These are phyloP conservation scores for Saturnispora kantuleensis DNA, from an alignment of 805 yeast genomes.

Conservation along the genomic window DNA sequence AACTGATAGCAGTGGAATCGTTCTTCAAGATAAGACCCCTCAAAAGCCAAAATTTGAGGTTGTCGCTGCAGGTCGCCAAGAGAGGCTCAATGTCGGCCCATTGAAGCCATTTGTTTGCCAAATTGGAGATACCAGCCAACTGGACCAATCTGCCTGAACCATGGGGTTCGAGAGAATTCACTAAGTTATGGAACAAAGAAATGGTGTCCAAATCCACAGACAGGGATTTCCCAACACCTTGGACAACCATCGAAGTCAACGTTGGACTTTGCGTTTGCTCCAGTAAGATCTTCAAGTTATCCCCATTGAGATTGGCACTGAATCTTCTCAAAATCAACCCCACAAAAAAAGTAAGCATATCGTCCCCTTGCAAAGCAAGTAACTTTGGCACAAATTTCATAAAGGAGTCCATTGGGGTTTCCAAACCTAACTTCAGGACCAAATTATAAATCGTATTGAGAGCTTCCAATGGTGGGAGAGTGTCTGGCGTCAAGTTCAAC, in stretches of 20 bases:
- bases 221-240: not conserved
- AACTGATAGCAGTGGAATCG: conserved; percentile 6
- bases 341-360: not conserved
- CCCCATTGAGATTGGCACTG: not conserved
- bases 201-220: not conserved
- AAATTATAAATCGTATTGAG: conserved; percentile 3
- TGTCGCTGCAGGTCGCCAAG: not conserved
- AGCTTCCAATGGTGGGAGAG: not conserved
- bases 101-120: conserved; percentile 10
- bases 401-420: conserved; percentile 2
- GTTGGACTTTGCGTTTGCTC: not conserved
- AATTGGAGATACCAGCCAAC: conserved; percentile 6
- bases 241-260: not conserved
- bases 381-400: conserved; percentile 3
- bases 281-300: not conserved
- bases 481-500: conserved; percentile 4
- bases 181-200: not conserved
- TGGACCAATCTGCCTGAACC: conserved; percentile 1
- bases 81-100: conserved; percentile 3
- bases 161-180: not conserved
- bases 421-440: not conserved
- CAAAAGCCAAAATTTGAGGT: conserved; percentile 10
- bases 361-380: not conserved
- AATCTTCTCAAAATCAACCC: conserved; percentile 6
- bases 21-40: conserved; percentile 12